phyloP scores from a whole-genome alignment of 257 asterid genomes.

The Rehmannia glutinosa region DNA sequence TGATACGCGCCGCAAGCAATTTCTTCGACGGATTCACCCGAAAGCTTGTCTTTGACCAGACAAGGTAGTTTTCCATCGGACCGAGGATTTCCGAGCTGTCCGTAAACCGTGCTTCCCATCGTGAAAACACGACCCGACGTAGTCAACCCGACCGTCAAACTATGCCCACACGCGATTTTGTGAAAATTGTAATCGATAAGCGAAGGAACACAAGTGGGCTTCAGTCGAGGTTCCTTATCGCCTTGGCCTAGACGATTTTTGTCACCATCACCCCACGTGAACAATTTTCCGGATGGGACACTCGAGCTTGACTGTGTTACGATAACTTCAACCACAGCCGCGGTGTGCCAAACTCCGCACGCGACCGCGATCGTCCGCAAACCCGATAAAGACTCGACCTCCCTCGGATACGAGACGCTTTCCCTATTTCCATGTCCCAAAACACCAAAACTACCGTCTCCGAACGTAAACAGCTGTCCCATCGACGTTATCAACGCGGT shows the following conservation, averaged over 20 bases:
- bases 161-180: slow-evolving; percentile 67
- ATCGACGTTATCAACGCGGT: slow-evolving; percentile 59
- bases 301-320: slow-evolving; percentile 56
- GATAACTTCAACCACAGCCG: slow-evolving; percentile 73
- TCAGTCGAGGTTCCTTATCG: slow-evolving; percentile 66
- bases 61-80: slow-evolving; percentile 72
- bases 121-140: slow-evolving; percentile 60
- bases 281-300: slow-evolving; percentile 61
- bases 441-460: slow-evolving; percentile 76
- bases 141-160: slow-evolving; percentile 63
- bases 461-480: slow-evolving; percentile 67
- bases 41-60: slow-evolving; percentile 52
- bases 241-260: slow-evolving; percentile 84
- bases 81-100: slow-evolving; percentile 68
- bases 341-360: slow-evolving; percentile 84
- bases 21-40: slow-evolving; percentile 55
- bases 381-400: slow-evolving; percentile 64
- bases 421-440: slow-evolving; percentile 68
- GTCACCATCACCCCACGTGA: slow-evolving; percentile 91
- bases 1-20: slow-evolving; percentile 71
- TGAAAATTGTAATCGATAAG: slow-evolving; percentile 65
- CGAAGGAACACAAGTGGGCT: slow-evolving; percentile 74
- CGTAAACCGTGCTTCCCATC: slow-evolving; percentile 74
- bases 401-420: slow-evolving; percentile 49
- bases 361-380: slow-evolving; percentile 67